Base-by-base conservation (phyloP, 2,329 filamentous ascomycete genomes). In the Pseudopyricularia cyperi region DNA sequence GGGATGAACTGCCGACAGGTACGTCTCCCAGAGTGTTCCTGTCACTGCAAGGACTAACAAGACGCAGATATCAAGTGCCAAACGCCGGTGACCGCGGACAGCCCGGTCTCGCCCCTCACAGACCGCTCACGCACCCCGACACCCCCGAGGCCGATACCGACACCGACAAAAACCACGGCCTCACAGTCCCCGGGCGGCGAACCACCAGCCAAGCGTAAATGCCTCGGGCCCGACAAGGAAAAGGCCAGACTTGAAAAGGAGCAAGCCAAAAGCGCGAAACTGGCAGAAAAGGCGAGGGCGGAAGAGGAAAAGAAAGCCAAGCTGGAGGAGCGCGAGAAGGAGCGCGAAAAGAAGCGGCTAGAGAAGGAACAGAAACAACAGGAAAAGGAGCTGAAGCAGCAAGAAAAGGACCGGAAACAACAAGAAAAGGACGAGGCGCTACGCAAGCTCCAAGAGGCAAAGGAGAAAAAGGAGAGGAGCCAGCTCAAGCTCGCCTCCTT, bases 381-480 rank as follows among this genome's bases (percentile, higher is more conserved):
- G 49, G 71, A 73, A 52, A 55, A 64, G 42, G 60, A 63, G n/a
- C 59, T 60, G 48, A 57, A 53, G 26, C 50, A 51, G 1, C 65
- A 69, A 46, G 71, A 74, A 55, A 66, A 65, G 11, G 68, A 69
- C 14, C 69, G 69, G 54, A 76, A 75, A 61, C 72, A 68, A 57
- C 66, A 66, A 30, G 71, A 75, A 57, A 75, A 73, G 59, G 75
- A 77, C 55, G 74, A 78, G 39, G 73, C 76, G 42, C 72, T 74
- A 44, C 64, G 66, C 44, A 64, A 62, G 48, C 48, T 62, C 2
- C 63, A 68, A 54, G 65, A 70, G 34, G 68, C 70, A 47, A 72
- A 74, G 58, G 71, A 73, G 24, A 77, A 70, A 57, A 77, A 73
- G 61, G 68, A 70, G n/a, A 65, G 70, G 14, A 71, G 65, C 51